These are phyloP conservation scores for Fonsecaea pugnacius DNA, from an alignment of 2,329 filamentous ascomycete species.

Conservation along the genomic window DNA sequence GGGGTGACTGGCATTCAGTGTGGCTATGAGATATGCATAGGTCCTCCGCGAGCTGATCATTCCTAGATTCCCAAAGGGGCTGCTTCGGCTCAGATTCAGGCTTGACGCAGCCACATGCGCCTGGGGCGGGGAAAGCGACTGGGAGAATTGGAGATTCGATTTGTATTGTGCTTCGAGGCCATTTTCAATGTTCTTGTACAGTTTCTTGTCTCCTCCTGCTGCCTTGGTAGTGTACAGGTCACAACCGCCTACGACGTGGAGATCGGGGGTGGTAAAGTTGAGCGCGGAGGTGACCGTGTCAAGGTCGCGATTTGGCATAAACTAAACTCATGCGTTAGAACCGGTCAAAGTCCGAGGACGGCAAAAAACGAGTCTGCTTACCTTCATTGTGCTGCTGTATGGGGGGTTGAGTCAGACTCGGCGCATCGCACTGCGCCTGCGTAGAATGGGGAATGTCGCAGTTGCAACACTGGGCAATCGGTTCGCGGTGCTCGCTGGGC, in stretches of 20 bases:
- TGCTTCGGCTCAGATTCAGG: conserved; percentile 80
- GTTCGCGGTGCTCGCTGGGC: background rate
- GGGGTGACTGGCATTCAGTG: conserved; percentile 90
- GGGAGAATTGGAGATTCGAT: conserved; percentile 81
- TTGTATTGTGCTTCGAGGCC: conserved; percentile 91
- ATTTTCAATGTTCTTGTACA: conserved; percentile 93
- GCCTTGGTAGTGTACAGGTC: conserved; percentile 98
- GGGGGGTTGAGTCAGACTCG: conserved; percentile 16
- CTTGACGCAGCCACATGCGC: conserved; percentile 68
- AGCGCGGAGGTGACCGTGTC: conserved; percentile 89
- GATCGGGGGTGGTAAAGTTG: conserved; percentile 93
- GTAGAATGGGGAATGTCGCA: background rate
- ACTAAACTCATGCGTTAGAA: conserved; percentile 61
- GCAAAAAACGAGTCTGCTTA: conserved; percentile 22
- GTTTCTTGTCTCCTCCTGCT: conserved; percentile 91
- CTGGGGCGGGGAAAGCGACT: conserved; percentile 82
- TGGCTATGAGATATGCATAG: conserved; percentile 95
- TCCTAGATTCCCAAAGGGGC: conserved; percentile 87
- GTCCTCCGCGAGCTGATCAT: conserved; percentile 87
- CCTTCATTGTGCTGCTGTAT: conserved; percentile 37
- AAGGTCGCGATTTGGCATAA: conserved; percentile 86
- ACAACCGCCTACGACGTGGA: conserved; percentile 88
- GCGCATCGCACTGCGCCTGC: conserved; percentile 8
- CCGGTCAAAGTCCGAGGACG: background rate
- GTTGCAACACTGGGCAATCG: background rate